Conservation (phyloP, 2,329 filamentous ascomycete species). For the Alternaria atra region DNA sequence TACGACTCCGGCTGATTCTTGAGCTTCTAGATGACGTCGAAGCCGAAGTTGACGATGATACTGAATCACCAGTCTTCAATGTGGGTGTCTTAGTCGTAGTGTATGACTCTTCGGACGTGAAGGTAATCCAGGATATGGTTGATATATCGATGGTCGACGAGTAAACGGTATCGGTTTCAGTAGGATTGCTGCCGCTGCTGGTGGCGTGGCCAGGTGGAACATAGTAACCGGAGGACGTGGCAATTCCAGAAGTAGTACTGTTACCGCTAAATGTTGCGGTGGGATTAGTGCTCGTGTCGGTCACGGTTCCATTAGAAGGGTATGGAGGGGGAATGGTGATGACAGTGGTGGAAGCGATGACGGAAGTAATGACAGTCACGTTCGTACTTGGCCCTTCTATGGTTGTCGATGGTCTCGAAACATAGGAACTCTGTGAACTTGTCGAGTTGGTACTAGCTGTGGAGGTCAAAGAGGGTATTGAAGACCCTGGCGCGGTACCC, state of each 20-base stretch:
- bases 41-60: background rate
- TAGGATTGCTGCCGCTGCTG: background rate
- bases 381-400: background rate
- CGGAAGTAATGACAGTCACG: constrained; percentile 6
- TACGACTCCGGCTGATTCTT: background rate
- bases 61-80: background rate
- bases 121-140: constrained; percentile 13
- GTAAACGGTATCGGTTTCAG: constrained; percentile 1
- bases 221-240: constrained; percentile 17
- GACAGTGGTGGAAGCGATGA: background rate
- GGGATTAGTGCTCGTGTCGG: constrained; percentile 4
- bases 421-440: background rate
- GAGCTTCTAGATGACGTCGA: background rate
- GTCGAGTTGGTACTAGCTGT: constrained; percentile 1
- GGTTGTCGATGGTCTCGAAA: background rate
- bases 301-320: constrained; percentile 11
- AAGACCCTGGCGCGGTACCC: constrained; percentile 9
- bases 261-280: constrained; percentile 6
- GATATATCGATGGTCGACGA: constrained; percentile 6
- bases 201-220: constrained; percentile 11
- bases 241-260: background rate
- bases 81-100: background rate
- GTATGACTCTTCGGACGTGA: constrained; percentile 4
- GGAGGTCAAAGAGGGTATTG: background rate
- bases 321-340: constrained; percentile 5